A percentile compares a stretch with the other conserved stretches of the same genome.
These are phyloP conservation scores for Schizochytrium sp. DNA, from an alignment of 108 stramenopile genomes.

Conservation along the genomic window DNA sequence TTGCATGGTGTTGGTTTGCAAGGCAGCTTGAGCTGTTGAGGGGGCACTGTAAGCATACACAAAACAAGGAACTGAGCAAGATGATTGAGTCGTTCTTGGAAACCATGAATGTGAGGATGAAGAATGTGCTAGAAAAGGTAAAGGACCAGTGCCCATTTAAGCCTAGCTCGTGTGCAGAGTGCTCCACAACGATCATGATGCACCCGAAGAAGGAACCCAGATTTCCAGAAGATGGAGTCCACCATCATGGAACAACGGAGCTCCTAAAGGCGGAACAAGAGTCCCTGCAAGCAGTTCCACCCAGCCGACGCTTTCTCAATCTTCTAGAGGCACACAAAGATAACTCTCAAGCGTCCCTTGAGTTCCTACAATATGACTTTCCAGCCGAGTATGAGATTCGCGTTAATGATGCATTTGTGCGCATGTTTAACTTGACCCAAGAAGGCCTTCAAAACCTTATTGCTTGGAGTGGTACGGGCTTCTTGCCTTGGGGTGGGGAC, in stretches of 20 bases:
- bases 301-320: slow-evolving; percentile 6
- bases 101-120: slow-evolving; percentile 42
- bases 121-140: neutral
- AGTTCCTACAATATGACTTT: slow-evolving; percentile 22
- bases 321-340: neutral
- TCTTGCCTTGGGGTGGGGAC: slow-evolving; percentile 53
- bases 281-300: slow-evolving; percentile 25
- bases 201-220: neutral
- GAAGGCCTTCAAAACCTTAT: neutral
- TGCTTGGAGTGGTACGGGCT: slow-evolving; percentile 9
- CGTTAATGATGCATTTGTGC: neutral
- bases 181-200: slow-evolving; percentile 47
- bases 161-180: slow-evolving; percentile 24
- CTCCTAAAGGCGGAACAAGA: slow-evolving; percentile 43
- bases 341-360: slow-evolving; percentile 16
- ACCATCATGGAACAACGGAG: neutral
- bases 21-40: slow-evolving; percentile 37
- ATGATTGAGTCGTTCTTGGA: slow-evolving; percentile 59
- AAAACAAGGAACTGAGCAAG: slow-evolving; percentile 1
- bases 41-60: slow-evolving; percentile 35
- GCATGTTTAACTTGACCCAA: neutral
- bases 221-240: neutral
- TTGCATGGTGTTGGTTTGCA: slow-evolving; percentile 59
- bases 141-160: slow-evolving; percentile 57
- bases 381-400: slow-evolving; percentile 41